A percentile compares a stretch with the other conserved stretches of the same genome.
These are phyloP conservation scores for Cyclotella choctawhatcheeana DNA, from an alignment of 108 stramenopile genomes.

Conservation along the genomic window DNA sequence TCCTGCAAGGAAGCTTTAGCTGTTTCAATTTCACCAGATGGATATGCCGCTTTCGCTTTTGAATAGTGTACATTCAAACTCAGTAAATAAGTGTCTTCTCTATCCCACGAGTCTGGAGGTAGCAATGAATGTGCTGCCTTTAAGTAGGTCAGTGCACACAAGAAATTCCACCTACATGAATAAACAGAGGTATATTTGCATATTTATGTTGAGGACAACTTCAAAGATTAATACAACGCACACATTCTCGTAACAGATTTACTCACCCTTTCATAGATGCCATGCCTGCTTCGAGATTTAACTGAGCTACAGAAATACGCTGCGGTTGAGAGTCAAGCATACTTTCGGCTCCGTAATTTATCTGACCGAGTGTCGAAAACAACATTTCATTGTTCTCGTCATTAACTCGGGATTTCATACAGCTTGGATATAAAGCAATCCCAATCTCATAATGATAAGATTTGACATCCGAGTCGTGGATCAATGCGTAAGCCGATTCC, in stretches of 20 bases:
- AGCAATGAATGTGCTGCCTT: conserved; percentile 4
- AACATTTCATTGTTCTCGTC: background rate
- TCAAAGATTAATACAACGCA: too few species aligned
- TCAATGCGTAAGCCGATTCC: conserved; percentile 50
- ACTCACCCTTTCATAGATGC: conserved; percentile 2
- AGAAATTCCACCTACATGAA: conserved; percentile 1
- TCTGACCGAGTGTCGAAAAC: conserved; percentile 4
- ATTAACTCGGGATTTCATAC: background rate
- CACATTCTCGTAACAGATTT: too few species aligned
- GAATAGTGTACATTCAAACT: background rate
- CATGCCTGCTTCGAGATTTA: conserved; percentile 12
- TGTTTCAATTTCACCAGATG: conserved; percentile 6
- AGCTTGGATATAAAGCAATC: background rate
- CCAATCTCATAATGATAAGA: conserved; percentile 13
- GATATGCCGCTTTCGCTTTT: conserved; percentile 9
- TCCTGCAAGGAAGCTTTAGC: background rate
- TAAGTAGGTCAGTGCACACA: background rate
- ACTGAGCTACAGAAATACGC: background rate
- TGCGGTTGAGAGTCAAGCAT: background rate
- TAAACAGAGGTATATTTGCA: too few species aligned
- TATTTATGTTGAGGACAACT: too few species aligned
- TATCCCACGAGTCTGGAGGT: background rate
- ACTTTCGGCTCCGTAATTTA: conserved; percentile 5
- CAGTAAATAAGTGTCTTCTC: background rate
- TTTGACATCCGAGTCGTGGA: background rate